phyloP scores from a whole-genome alignment of 192 early-diverging fungal genomes.

The Pilaira anomala region DNA sequence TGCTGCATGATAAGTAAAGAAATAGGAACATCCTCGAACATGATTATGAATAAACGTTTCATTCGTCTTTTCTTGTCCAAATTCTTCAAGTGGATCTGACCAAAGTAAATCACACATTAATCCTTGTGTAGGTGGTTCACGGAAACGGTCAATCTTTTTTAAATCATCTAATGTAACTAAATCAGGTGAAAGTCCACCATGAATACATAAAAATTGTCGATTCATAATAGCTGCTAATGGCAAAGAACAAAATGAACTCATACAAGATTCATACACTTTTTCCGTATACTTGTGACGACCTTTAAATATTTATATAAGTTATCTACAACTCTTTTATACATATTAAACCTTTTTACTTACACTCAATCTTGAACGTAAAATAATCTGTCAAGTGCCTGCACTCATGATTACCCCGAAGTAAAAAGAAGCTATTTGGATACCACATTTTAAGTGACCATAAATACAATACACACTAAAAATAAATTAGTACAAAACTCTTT shows the following conservation, averaged over 20 bases:
- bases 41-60: conserved; percentile 91
- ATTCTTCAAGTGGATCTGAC: conserved; percentile 95
- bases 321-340: neutral
- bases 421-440: conserved; percentile 81
- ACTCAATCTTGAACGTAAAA: conserved; percentile 96
- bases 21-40: conserved; percentile 92
- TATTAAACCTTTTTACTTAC: no score
- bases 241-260: conserved; percentile 88
- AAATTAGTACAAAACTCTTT: neutral
- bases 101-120: conserved; percentile 94
- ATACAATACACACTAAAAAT: conserved; percentile 82
- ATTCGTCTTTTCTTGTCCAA: conserved; percentile 90
- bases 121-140: conserved; percentile 91
- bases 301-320: conserved; percentile 30
- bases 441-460: conserved; percentile 88
- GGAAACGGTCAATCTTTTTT: conserved; percentile 85
- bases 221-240: conserved; percentile 93
- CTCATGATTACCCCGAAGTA: conserved; percentile 96
- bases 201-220: conserved; percentile 94
- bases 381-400: conserved; percentile 97
- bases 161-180: conserved; percentile 88
- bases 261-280: conserved; percentile 84
- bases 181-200: conserved; percentile 94
- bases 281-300: conserved; percentile 94
- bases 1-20: conserved; percentile 89